phyloP scores from a whole-genome alignment of 306 rosid species.

The Lablab purpureus region DNA sequence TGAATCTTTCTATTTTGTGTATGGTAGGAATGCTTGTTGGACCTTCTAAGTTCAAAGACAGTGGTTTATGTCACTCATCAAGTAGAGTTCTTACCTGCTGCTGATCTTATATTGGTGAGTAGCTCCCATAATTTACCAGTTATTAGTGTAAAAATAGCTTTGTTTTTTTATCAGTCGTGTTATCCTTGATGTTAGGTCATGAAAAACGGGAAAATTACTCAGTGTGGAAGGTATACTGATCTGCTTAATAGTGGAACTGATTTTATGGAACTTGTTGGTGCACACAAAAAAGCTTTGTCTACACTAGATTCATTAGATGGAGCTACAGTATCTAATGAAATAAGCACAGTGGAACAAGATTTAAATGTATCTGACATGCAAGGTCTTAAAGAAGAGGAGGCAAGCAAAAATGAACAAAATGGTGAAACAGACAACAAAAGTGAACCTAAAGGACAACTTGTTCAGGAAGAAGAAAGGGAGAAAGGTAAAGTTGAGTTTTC shows the following conservation, averaged over 20 bases:
- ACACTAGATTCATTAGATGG: slow-evolving; percentile 57
- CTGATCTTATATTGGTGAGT: slow-evolving; percentile 79
- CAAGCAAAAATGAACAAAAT: slow-evolving; percentile 46
- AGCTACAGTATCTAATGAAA: slow-evolving; percentile 42
- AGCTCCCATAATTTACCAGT: not conserved
- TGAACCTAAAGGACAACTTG: slow-evolving; percentile 70
- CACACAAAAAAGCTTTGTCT: slow-evolving; percentile 82
- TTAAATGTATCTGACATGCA: slow-evolving; percentile 31
- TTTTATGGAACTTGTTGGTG: slow-evolving; percentile 87
- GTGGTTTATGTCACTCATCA: slow-evolving; percentile 88
- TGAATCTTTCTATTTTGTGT: slow-evolving; percentile 27
- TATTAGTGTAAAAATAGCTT: not conserved
- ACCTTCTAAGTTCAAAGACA: slow-evolving; percentile 69
- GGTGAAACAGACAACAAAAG: slow-evolving; percentile 48
- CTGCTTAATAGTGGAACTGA: slow-evolving; percentile 72
- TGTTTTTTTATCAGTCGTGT: not conserved
- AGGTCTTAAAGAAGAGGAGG: slow-evolving; percentile 52
- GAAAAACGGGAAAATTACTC: slow-evolving; percentile 81
- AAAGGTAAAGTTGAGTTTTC: slow-evolving; percentile 79
- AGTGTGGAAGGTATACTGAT: slow-evolving; percentile 77
- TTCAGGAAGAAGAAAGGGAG: slow-evolving; percentile 95
- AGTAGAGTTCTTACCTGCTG: slow-evolving; percentile 85
- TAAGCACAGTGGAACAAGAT: slow-evolving; percentile 42
- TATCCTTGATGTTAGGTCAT: slow-evolving; percentile 66
- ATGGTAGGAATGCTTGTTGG: slow-evolving; percentile 77